Base-by-base conservation (phyloP, 106 monocot genomes). In the Apostasia ramifera region DNA sequence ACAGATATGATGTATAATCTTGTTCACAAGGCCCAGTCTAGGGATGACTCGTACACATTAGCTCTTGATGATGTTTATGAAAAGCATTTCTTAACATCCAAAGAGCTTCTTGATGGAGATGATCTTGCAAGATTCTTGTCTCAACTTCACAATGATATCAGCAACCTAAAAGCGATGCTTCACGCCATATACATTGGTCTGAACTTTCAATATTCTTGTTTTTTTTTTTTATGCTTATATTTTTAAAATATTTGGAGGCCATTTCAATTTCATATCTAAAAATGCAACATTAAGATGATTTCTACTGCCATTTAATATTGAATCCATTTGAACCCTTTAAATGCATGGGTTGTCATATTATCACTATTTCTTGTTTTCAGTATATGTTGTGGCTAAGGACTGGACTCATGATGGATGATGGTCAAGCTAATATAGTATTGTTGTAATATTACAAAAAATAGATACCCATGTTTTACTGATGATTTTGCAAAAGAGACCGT, bases 1-100 rank as follows among this genome's bases (percentile, higher is more conserved):
- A 98, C 97, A 53, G 98, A 98, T 74, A 98, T 93, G 98, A 74
- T 98, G 87, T 98, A 98, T 68, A 71, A 80, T 15, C 80, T 98
- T 65, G 83, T 98, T 47, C 12, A 81, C 55, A 98, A 90, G 76
- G 98, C 98, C 67, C 80, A 90, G 55, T 81, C 87, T 61, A 89
- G 92, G 68, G 93, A 98, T 87, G 98, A 90, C 60, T 81, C 89
- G 5, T 98, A 93, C 55, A 51, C 74, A 47, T 67, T 80, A 60
- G 83, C 83, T 64, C 58, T 98, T 66, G 92, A 98, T 76, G 73
- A 78, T 72, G 81, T 98, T 68, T 98, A 79, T 74, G 85, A 93
- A 46, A 98, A 98, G 80, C 97, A 98, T 53, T 72, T 85, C 81
- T 53, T 80, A 53, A 76, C 92, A 67, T 92, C 97, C 12, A 90